These are phyloP conservation scores for Leccinum ponderosum DNA, from an alignment of 1,284 basidiomycete genomes.

Conservation along the genomic window DNA sequence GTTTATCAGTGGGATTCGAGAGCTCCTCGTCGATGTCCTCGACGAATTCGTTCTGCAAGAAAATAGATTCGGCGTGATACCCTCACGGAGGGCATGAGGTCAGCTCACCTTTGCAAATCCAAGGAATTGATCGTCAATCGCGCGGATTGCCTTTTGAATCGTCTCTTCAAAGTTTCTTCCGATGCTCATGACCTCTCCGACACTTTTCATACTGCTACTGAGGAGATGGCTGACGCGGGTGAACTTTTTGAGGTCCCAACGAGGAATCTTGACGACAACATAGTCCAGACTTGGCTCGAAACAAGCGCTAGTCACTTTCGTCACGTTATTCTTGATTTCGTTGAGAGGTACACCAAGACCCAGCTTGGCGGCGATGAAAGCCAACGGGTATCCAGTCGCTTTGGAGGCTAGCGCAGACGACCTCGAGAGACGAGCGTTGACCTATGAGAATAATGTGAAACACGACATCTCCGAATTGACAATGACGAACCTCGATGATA, in stretches of 20 bases:
- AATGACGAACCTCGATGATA: slow-evolving; percentile 82
- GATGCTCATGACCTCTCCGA: slow-evolving; percentile 99
- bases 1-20: slow-evolving; percentile 87
- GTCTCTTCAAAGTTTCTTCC: slow-evolving; percentile 98
- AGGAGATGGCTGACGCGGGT: slow-evolving; percentile 85
- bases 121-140: slow-evolving; percentile 92
- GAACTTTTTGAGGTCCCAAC: slow-evolving; percentile 99
- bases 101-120: slow-evolving; percentile 83
- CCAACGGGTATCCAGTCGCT: slow-evolving; percentile 97
- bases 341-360: slow-evolving; percentile 96
- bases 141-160: slow-evolving; percentile 96
- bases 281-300: slow-evolving; percentile 99
- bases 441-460: slow-evolving; percentile 44
- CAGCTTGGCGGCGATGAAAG: slow-evolving; percentile 98
- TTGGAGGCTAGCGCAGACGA: slow-evolving; percentile 98
- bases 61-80: not conserved
- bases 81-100: not conserved
- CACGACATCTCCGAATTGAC: not conserved
- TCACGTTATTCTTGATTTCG: slow-evolving; percentile 97
- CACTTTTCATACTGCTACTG: slow-evolving; percentile 97
- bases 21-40: slow-evolving; percentile 88
- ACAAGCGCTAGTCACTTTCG: slow-evolving; percentile 94
- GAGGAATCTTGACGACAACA: slow-evolving; percentile 96
- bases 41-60: slow-evolving; percentile 73
- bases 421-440: slow-evolving; percentile 98